These are phyloP conservation scores for Posidonia australis DNA, from an alignment of 106 monocot genomes.

Conservation along the genomic window DNA sequence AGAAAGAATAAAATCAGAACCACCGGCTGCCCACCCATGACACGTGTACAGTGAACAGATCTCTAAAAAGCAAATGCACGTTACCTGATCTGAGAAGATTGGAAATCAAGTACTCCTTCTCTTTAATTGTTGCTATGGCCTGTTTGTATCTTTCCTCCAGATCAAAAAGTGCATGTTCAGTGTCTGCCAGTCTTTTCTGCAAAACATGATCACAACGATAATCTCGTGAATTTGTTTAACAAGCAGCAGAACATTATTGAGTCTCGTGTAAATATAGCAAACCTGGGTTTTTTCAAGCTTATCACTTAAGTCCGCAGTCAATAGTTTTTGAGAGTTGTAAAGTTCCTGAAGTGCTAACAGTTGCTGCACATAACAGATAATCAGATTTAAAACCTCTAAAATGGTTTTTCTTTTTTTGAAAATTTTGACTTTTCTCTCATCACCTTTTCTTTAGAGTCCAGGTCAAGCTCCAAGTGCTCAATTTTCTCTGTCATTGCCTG, in stretches of 20 bases:
- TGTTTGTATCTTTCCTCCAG: slow-evolving; percentile 88
- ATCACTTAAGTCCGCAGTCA: slow-evolving; percentile 64
- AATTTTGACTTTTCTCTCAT: neutral
- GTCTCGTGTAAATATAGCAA: neutral
- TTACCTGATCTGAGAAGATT: slow-evolving; percentile 90
- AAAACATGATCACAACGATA: neutral
- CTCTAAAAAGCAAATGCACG: too few relatives aligned
- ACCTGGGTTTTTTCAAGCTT: slow-evolving; percentile 86
- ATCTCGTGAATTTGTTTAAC: too few relatives aligned
- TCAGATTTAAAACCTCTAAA: slow-evolving; percentile 2
- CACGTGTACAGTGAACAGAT: too few relatives aligned
- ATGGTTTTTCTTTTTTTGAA: neutral
- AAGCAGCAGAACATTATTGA: neutral
- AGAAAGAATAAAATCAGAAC: neutral
- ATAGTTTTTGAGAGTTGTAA: slow-evolving; percentile 64
- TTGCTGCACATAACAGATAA: slow-evolving; percentile 50
- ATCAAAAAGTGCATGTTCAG: slow-evolving; percentile 55
- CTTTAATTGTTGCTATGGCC: slow-evolving; percentile 70
- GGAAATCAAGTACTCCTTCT: slow-evolving; percentile 80
- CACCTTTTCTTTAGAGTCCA: slow-evolving; percentile 84
- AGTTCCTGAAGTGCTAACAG: slow-evolving; percentile 78
- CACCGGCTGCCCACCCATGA: neutral
- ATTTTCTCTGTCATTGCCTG: slow-evolving; percentile 79
- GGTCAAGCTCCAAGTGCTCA: slow-evolving; percentile 45
- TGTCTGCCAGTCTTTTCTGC: slow-evolving; percentile 64